phyloP scores from a whole-genome alignment of 768 basidiomycete species.

The Dentipellis fragilis region DNA sequence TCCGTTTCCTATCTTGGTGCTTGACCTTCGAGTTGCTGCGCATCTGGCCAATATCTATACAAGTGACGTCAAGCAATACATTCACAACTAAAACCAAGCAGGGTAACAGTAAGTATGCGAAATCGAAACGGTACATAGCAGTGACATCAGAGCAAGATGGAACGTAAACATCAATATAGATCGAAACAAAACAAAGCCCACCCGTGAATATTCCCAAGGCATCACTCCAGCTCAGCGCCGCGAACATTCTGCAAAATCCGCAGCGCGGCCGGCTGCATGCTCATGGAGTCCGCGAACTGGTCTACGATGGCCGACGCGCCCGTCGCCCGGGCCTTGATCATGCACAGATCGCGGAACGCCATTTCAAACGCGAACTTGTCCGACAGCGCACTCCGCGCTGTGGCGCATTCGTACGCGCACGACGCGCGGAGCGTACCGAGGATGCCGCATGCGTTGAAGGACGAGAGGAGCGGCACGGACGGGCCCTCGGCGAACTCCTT shows the following conservation, averaged over 20 bases:
- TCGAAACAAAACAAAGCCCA: too few relatives aligned
- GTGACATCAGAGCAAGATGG: too few relatives aligned
- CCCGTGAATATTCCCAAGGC: too few relatives aligned
- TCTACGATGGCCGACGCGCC: not conserved
- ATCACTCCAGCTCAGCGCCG: not conserved
- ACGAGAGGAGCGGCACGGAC: slow-evolving; percentile 1
- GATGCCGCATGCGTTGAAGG: slow-evolving; percentile 1
- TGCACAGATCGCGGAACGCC: slow-evolving; percentile 5
- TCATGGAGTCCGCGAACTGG: not conserved
- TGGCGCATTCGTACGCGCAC: slow-evolving; percentile 1
- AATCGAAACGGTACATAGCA: too few relatives aligned
- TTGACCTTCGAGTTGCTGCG: too few relatives aligned
- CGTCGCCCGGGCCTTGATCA: slow-evolving; percentile 7
- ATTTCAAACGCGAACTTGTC: slow-evolving; percentile 5
- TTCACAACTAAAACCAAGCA: too few relatives aligned
- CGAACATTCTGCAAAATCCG: not conserved
- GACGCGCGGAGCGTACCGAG: slow-evolving; percentile 7
- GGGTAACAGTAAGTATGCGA: too few relatives aligned
- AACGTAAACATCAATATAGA: too few relatives aligned
- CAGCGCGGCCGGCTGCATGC: not conserved
- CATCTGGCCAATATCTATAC: too few relatives aligned
- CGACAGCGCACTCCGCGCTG: not conserved
- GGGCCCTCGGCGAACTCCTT: slow-evolving; percentile 3
- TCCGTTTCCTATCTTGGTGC: too few relatives aligned
- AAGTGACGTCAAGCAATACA: too few relatives aligned